Evolutionary conservation across 1,139 yeast genomes (phyloP), one percentile per base, ranked within the genome.

Genomic region (Taphrina pruni): DNA sequence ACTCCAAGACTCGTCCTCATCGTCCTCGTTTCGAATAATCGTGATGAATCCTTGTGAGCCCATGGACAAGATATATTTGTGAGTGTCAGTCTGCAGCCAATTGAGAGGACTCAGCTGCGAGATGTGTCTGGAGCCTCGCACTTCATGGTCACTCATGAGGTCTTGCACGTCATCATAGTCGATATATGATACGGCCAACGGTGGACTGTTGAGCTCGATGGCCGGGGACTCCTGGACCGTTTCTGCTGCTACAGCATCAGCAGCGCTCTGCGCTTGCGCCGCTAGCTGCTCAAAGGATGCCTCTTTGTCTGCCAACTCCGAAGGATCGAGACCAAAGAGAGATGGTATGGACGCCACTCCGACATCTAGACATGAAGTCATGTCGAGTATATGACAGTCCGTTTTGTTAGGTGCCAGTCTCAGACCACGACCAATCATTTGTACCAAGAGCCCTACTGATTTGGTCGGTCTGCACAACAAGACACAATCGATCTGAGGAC

Each of bases 401-500:
- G 81, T 78, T 75, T 93, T 93, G 0, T 83, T 86, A 4, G 82
- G 79, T 74, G 86, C 86, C 39, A 85, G 75, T 55, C 98, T 79
- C 66, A 94, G 79, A 0, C 98, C 98, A 71, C 98, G 82, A 0
- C 99, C 99, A 36, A 93, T 84, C 97, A 93, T 93, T 76, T 93
- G 99, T 20, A 87, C 84, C 60, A 91, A 78, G 61, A 92, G 79
- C 0, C 89, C 85, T 45, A 87, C 79, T 0, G 97, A 91, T 71
- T 83, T 83, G 0, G 97, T 90, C 0, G 97, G 97, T 54, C 97
- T 80, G 4, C 91, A 89, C 45, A 93, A 79, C 61, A 93, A 81
- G 8, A 93, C 80, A 38, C 92, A 88, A 76, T 93, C 98, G 70
- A 93, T 89, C 72, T 88, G 88, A 1, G 98, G 98, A 32, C 93